Conservation (phyloP, 2,329 filamentous ascomycete species). For the Alternaria tenuissima region DNA sequence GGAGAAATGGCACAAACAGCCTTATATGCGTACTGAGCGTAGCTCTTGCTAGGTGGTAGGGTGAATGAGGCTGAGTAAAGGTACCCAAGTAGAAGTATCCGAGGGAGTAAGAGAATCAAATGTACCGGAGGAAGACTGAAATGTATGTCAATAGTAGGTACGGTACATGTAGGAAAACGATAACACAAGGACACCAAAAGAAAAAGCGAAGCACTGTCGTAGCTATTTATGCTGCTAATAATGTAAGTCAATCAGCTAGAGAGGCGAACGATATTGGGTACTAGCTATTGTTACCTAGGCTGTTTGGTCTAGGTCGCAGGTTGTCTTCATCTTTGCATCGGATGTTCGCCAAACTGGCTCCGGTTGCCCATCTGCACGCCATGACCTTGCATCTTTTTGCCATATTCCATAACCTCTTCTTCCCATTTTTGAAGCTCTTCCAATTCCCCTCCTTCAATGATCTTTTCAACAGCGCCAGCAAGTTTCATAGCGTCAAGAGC, state of each 20-base stretch:
- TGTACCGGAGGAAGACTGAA: background rate
- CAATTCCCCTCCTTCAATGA: constrained; percentile 47
- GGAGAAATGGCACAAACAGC: too few species aligned
- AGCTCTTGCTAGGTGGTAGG: background rate
- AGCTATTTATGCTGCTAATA: too few species aligned
- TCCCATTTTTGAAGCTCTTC: constrained; percentile 44
- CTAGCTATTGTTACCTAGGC: background rate
- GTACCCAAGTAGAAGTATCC: background rate
- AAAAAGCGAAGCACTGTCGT: background rate
- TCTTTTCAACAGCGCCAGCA: constrained; percentile 30
- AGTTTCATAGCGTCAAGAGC: constrained; percentile 53
- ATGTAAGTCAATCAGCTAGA: background rate
- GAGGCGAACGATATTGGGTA: too few species aligned
- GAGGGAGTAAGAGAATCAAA: background rate
- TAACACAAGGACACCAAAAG: background rate
- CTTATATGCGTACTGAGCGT: background rate
- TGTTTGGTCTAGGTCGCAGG: background rate
- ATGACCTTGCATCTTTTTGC: constrained; percentile 18
- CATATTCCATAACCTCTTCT: constrained; percentile 23
- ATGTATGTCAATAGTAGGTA: background rate
- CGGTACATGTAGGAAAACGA: too few species aligned
- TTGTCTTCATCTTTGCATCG: constrained; percentile 11
- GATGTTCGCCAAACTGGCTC: constrained; percentile 25
- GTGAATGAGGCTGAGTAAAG: background rate
- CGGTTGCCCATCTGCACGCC: constrained; percentile 24